phyloP scores from a whole-genome alignment of 2,329 filamentous ascomycete species.

The Fonsecaea pedrosoi region DNA sequence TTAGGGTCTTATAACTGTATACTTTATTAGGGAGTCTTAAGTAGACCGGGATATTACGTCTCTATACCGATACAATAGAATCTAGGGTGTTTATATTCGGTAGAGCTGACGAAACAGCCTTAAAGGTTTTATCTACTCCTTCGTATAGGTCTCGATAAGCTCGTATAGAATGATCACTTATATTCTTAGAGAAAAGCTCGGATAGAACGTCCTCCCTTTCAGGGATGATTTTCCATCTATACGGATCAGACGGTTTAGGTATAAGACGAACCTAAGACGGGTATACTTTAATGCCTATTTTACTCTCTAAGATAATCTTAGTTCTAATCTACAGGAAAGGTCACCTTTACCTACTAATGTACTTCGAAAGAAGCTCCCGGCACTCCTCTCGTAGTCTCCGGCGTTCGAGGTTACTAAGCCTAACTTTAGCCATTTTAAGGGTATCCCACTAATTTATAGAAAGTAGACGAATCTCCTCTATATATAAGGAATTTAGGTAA shows the following conservation, averaged over 20 bases:
- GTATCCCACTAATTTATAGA: too few species aligned
- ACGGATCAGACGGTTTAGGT: background rate
- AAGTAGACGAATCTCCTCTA: too few species aligned
- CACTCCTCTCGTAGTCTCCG: too few species aligned
- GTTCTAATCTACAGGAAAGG: too few species aligned
- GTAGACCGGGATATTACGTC: background rate
- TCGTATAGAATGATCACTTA: too few species aligned
- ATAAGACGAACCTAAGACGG: too few species aligned
- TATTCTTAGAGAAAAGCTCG: background rate
- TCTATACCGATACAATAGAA: background rate
- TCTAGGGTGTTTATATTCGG: background rate
- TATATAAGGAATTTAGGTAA: too few species aligned
- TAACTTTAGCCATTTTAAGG: too few species aligned
- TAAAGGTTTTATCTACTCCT: background rate
- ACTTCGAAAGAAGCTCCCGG: too few species aligned
- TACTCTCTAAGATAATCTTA: slow-evolving; percentile 1
- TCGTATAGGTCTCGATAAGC: background rate
- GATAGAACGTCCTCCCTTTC: background rate
- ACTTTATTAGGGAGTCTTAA: background rate
- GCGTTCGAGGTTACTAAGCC: too few species aligned
- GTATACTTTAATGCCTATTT: slow-evolving; percentile 10
- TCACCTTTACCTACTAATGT: too few species aligned
- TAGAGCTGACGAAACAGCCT: background rate
- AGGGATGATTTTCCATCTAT: slow-evolving; percentile 7
- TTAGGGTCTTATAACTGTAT: background rate